Percentiles rank a stretch among this genome's conserved stretches.
Evolutionary conservation across 164 flowering plant species (phyloP).

Genomic region (Tinospora cordifolia): DNA sequence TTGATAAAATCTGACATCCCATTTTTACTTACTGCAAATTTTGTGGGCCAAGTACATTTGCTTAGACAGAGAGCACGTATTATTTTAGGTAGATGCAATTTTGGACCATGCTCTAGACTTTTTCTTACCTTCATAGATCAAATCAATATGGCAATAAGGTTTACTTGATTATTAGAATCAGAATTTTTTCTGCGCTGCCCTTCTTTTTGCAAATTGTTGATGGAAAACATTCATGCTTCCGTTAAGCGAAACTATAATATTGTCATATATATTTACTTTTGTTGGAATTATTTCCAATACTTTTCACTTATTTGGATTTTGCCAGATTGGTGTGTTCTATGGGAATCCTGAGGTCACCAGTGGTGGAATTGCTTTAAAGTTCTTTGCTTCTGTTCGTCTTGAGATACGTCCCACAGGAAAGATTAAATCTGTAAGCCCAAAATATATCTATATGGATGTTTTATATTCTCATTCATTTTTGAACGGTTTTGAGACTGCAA

Average conservation of each 20-base stretch:
- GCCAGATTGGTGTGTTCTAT: slow-evolving; percentile 89
- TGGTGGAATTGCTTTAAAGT: slow-evolving; percentile 96
- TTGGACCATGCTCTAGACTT: neutral
- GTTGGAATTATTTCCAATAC: slow-evolving; percentile 9
- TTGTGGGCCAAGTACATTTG: neutral
- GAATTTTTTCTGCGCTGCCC: neutral
- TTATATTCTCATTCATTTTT: neutral
- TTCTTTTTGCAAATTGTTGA: neutral
- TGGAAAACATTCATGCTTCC: neutral
- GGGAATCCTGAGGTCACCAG: slow-evolving; percentile 99
- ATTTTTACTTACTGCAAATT: neutral
- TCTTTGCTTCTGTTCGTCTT: slow-evolving; percentile 94
- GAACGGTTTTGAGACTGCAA: neutral
- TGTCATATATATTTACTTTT: neutral
- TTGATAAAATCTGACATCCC: neutral
- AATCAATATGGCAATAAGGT: neutral
- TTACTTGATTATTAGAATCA: neutral
- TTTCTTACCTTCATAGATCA: neutral
- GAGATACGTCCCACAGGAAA: slow-evolving; percentile 92
- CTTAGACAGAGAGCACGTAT: neutral
- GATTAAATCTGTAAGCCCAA: slow-evolving; percentile 83
- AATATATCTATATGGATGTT: slow-evolving; percentile 4
- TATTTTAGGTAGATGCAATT: neutral
- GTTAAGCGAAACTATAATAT: neutral
- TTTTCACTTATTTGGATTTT: slow-evolving; percentile 11